Evolutionary conservation across 306 rosid species (phyloP).

Genomic region (Corylus americana): DNA sequence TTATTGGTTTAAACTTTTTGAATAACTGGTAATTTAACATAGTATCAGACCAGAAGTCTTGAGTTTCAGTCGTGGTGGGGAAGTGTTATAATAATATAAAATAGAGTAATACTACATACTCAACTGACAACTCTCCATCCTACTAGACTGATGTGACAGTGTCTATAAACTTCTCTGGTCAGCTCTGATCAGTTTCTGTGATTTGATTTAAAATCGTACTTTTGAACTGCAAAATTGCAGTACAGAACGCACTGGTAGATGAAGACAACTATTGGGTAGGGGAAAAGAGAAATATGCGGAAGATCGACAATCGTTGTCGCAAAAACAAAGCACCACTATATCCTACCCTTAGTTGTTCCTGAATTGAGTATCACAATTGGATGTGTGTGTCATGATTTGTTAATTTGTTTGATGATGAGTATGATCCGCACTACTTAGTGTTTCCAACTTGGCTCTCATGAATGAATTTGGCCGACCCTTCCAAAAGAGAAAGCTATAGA

Average conservation of each 20-base stretch:
- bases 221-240: too few relatives aligned
- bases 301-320: neutral
- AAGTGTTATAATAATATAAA: too few relatives aligned
- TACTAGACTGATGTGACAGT: neutral
- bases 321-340: neutral
- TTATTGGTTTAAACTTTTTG: too few relatives aligned
- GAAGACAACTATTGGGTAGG: neutral
- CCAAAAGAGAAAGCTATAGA: too few relatives aligned
- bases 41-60: too few relatives aligned
- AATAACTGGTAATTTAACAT: too few relatives aligned
- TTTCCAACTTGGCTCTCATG: conserved; percentile 3
- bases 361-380: too few relatives aligned
- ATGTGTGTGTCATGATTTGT: conserved; percentile 9
- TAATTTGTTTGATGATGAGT: conserved; percentile 3
- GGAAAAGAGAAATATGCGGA: neutral
- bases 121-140: too few relatives aligned
- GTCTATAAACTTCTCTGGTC: neutral
- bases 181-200: neutral
- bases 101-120: too few relatives aligned
- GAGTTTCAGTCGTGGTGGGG: too few relatives aligned
- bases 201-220: too few relatives aligned
- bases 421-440: conserved; percentile 23
- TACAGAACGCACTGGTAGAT: neutral
- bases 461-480: neutral
- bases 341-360: too few relatives aligned